Percentiles rank a stretch among this genome's conserved stretches.
phyloP scores from a whole-genome alignment of 176 grass and related monocot species.

The Elymus sibiricus region DNA sequence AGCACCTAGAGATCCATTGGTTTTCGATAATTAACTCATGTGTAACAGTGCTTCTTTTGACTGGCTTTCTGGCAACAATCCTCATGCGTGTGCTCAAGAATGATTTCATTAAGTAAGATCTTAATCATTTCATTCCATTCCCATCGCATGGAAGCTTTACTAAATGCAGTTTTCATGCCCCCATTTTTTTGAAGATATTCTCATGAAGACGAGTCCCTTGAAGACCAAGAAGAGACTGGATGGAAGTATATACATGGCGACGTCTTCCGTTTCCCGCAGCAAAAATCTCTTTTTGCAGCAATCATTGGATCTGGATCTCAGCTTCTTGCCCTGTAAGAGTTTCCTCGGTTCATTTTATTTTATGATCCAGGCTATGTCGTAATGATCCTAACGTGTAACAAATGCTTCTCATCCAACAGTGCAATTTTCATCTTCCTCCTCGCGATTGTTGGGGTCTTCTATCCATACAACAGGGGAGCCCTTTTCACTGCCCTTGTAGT shows the following conservation, averaged over 20 bases:
- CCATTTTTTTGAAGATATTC: conserved; percentile 57
- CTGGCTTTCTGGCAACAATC: conserved; percentile 90
- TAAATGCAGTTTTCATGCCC: conserved; percentile 14
- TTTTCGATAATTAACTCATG: conserved; percentile 97
- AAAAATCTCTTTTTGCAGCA: conserved; percentile 79
- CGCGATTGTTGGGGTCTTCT: conserved; percentile 85
- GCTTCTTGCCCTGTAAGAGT: conserved; percentile 88
- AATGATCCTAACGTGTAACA: conserved; percentile 14
- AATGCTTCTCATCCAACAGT: conserved; percentile 35
- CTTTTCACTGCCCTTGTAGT: conserved; percentile 98
- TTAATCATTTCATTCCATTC: conserved; percentile 1
- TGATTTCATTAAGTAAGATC: conserved; percentile 86
- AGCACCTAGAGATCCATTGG: conserved; percentile 98
- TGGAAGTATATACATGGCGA: conserved; percentile 98
- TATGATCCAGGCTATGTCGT: conserved; percentile 16
- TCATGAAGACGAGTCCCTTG: conserved; percentile 77
- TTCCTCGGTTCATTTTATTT: conserved; percentile 12
- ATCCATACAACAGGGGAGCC: conserved; percentile 91
- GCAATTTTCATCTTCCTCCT: conserved; percentile 91
- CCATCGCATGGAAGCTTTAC: neutral
- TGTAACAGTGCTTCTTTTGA: conserved; percentile 81
- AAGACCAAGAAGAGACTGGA: conserved; percentile 91
- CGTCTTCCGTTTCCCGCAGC: conserved; percentile 68
- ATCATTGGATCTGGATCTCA: conserved; percentile 93
- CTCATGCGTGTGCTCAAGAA: conserved; percentile 94